Evolutionary conservation across 108 stramenopile genomes (phyloP), one percentile per base, ranked within the genome.

Genomic region (Skeletonema menzelii): DNA sequence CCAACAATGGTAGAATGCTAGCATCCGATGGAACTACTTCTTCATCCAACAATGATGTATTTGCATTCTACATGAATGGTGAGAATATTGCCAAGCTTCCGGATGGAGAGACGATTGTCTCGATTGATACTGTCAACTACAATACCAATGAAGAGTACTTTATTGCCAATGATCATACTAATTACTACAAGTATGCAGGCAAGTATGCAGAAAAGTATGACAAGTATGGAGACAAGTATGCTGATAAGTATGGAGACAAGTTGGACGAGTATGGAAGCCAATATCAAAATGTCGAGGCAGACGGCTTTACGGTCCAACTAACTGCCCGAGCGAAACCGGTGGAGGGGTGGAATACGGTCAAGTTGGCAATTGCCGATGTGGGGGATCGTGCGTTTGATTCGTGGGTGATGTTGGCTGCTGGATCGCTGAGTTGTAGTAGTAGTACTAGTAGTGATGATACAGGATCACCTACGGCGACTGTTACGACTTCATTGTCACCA

Each of bases 11-110:
- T n/a, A n/a, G n/a, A n/a, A n/a, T n/a, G n/a, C n/a, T n/a, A n/a
- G n/a, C n/a, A n/a, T n/a, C n/a, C n/a, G n/a, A n/a, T n/a, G n/a
- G n/a, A n/a, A n/a, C n/a, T n/a, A n/a, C n/a, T n/a, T n/a, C n/a
- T n/a, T 63, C 65, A 6, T 17, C 47, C 17, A 73, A 63, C 59
- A 74, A 74, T 32, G 78, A 79, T 64, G 78, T 37, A 28, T 79
- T 79, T 55, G 78, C 72, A 2, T 79, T 79, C 58, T 73, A 73
- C 19, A 24, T 79, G 47, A 79, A 79, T 55, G 72, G 56, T 2
- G 38, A 68, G 40, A 79, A 79, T 62, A 74, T 79, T 49, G 78
- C 78, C 11, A 15, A 60, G 27, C 8, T 79, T 2, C 78, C 78
- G 14, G 58, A n/a, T 15, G 19, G 14, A 59, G 58, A 24, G 31